phyloP scores from a whole-genome alignment of 1,284 basidiomycete species.

The Amylostereum chailletii region DNA sequence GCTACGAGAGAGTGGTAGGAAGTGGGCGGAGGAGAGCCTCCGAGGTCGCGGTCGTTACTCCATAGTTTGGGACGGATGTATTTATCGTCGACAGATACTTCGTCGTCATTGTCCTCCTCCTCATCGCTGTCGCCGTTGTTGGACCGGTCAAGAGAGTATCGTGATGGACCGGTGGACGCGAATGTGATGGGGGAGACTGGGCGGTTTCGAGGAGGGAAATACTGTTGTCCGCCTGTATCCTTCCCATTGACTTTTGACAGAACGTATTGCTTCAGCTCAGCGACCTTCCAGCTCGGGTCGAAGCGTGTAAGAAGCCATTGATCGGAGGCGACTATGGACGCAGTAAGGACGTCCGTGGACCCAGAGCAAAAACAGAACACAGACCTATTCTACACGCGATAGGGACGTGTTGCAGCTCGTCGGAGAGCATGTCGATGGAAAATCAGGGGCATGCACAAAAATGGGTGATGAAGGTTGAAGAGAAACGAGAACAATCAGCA shows the following conservation, averaged over 20 bases:
- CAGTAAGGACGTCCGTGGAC: not conserved
- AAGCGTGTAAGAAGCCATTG: conserved; percentile 66
- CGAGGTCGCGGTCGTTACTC: not conserved
- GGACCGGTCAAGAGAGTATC: conserved; percentile 12
- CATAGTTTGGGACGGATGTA: conserved; percentile 1
- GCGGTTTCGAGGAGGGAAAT: conserved; percentile 22
- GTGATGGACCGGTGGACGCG: conserved; percentile 22
- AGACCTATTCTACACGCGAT: conserved; percentile 47
- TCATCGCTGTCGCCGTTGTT: conserved; percentile 20
- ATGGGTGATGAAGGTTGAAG: too few relatives aligned
- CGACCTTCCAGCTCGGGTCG: conserved; percentile 46
- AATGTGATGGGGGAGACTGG: conserved; percentile 56
- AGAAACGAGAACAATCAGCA: too few relatives aligned
- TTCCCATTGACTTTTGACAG: conserved; percentile 41
- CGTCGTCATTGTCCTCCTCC: conserved; percentile 19
- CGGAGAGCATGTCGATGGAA: conserved; percentile 2
- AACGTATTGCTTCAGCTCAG: conserved; percentile 51
- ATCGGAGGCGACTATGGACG: conserved; percentile 50
- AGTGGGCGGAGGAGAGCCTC: conserved; percentile 11
- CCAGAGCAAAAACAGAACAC: conserved; percentile 15
- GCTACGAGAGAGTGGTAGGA: conserved; percentile 39
- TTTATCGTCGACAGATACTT: conserved; percentile 9
- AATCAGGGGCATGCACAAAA: not conserved
- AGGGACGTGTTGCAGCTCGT: conserved; percentile 11
- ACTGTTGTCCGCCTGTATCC: conserved; percentile 17